These are phyloP conservation scores for Phycomyces blakesleeanus DNA, from an alignment of 192 early-diverging fungal genomes.

Conservation along the genomic window DNA sequence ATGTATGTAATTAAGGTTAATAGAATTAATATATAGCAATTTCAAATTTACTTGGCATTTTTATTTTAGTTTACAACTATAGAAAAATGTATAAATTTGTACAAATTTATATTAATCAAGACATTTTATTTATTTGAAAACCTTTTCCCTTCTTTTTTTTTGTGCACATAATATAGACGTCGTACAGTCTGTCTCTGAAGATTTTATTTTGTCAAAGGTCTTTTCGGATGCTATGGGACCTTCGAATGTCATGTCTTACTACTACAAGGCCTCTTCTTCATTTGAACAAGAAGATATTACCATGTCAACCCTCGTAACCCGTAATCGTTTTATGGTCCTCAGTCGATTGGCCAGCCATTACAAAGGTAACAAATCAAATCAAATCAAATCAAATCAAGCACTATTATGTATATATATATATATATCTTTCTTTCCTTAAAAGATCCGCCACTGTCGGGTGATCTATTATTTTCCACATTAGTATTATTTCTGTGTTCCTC, in stretches of 20 bases:
- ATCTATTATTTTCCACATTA: neutral
- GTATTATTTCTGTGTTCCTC: neutral
- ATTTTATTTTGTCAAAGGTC: slow-evolving; percentile 48
- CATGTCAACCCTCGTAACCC: slow-evolving; percentile 50
- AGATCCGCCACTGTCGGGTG: neutral
- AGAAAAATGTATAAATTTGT: neutral
- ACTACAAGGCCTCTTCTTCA: slow-evolving; percentile 35
- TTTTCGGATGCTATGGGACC: slow-evolving; percentile 51
- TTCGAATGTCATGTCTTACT: slow-evolving; percentile 52
- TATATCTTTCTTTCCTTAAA: no score
- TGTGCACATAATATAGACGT: no score
- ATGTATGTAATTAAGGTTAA: neutral
- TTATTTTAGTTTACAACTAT: no score
- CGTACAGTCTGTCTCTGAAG: slow-evolving; percentile 32
- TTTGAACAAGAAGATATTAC: slow-evolving; percentile 50
- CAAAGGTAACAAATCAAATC: no score
- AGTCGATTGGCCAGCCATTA: slow-evolving; percentile 44
- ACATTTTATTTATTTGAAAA: no score
- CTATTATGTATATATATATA: no score
- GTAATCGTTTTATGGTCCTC: slow-evolving; percentile 46
- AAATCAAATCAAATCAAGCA: no score
- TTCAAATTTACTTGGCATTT: neutral
- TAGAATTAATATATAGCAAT: no score
- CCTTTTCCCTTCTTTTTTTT: no score
- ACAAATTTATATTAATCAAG: neutral